Base-by-base conservation (phyloP, 2,329 filamentous ascomycete species). In the Aureobasidium sp. region DNA sequence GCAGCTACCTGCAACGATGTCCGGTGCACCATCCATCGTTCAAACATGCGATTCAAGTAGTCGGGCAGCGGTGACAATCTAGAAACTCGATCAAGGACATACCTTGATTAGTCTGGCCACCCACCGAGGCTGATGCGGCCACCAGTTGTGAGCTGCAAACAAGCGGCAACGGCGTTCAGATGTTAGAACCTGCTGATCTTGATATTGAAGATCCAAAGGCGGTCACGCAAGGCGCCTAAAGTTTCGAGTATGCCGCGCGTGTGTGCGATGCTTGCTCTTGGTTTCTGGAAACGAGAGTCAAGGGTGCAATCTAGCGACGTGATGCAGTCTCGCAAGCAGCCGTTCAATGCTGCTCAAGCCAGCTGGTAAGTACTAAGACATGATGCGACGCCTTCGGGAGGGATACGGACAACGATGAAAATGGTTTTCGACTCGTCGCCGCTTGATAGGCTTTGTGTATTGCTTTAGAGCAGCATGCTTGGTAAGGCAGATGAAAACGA, bases 161-260 rank as follows among this genome's bases (percentile, higher is more conserved):
- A 60, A 51, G 57, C 42, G 22, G 15, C 44, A 60, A 60, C 57
- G 57, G 57, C 22, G 41, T 60, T 51, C 29, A n/a, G 22, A 14
- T 39, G 36, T 60, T 60, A 36, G 34, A 49, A 17, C 45, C 36
- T 48, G 51, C 41, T 62, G 60, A 62, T 62, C 60, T 17, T 56
- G 60, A 56, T 62, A 56, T 56, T 31, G 39, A 34, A 49, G 31
- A 17, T 36, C 48, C 42, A 47, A 37, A 39, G 22, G 22, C 41
- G 34, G 60, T 42, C 45, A 49, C 47, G 57, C 47, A 52, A 61
- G 59, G 49, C 60, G 51, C 41, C 42, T 56, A 53, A 41, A 53
- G 39, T 56, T 47, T 48, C 25, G 29, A 27, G 20, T 25, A 47
- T 48, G 55, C 55, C 55, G 53, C 58, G 48, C 59, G 48, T 41